phyloP scores from a whole-genome alignment of 2,329 filamentous ascomycete species.

The Colletotrichum phormii region DNA sequence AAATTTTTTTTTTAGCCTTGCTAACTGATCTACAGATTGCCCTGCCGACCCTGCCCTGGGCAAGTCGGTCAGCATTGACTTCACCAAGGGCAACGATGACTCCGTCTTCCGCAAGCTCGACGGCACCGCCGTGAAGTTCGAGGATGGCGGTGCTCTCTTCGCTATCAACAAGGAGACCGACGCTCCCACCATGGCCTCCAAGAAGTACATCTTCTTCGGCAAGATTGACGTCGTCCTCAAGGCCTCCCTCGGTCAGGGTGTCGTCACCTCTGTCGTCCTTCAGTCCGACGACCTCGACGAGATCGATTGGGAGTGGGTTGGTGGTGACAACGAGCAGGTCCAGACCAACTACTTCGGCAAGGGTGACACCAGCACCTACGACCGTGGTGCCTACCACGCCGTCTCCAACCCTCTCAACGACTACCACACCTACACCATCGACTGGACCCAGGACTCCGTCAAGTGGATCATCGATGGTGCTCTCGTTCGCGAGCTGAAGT shows the following conservation, averaged over 20 bases:
- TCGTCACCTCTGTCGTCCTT: conserved; percentile 90
- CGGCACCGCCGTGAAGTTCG: conserved; percentile 62
- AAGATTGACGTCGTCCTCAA: conserved; percentile 83
- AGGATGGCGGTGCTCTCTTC: conserved; percentile 62
- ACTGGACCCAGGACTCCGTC: conserved; percentile 74
- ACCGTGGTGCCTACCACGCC: conserved; percentile 74
- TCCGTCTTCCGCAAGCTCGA: conserved; percentile 60
- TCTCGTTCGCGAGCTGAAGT: conserved; percentile 72
- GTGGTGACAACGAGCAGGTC: conserved; percentile 77
- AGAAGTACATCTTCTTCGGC: conserved; percentile 98
- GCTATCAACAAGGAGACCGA: conserved; percentile 76
- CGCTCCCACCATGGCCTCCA: conserved; percentile 77
- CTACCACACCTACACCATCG: conserved; percentile 74
- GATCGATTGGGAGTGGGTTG: conserved; percentile 97
- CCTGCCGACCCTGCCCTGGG: conserved; percentile 82
- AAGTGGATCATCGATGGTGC: conserved; percentile 74
- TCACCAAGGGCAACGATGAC: conserved; percentile 78
- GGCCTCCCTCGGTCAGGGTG: conserved; percentile 82
- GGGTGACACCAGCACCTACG: conserved; percentile 76
- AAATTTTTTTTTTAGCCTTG: no score
- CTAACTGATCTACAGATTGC: conserved; percentile 64
- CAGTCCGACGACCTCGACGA: conserved; percentile 93
- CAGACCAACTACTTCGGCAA: conserved; percentile 91
- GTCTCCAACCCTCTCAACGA: conserved; percentile 65
- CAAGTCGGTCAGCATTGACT: conserved; percentile 73